Percentiles rank a stretch among this genome's conserved stretches.
Evolutionary conservation across 2,329 filamentous ascomycete genomes (phyloP).

Genomic region (Pseudogymnoascus sp.): DNA sequence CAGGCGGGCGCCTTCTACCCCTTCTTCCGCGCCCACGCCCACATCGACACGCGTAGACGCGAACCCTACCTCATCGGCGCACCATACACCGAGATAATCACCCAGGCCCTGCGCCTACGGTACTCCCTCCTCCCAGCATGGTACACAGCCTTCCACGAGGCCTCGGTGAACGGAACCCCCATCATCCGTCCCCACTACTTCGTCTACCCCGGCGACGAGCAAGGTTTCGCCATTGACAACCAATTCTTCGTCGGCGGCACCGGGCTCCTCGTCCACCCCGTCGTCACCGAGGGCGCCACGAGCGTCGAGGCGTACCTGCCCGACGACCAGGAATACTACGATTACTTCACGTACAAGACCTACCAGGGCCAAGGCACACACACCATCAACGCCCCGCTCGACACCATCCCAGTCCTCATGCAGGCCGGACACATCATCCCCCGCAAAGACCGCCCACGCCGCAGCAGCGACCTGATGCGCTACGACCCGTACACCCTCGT

Average conservation of each 20-base stretch:
- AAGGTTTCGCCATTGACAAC: conserved; percentile 81
- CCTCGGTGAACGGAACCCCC: conserved; percentile 71
- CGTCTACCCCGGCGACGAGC: conserved; percentile 77
- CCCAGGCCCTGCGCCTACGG: conserved; percentile 75
- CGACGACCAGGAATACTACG: conserved; percentile 83
- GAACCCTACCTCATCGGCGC: conserved; percentile 86
- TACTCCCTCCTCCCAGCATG: conserved; percentile 86
- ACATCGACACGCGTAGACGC: conserved; percentile 89
- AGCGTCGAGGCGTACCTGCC: conserved; percentile 77
- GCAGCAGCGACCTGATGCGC: conserved; percentile 81
- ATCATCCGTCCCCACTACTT: conserved; percentile 91
- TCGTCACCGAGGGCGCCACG: conserved; percentile 66
- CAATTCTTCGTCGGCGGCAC: conserved; percentile 87
- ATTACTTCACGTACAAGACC: conserved; percentile 83
- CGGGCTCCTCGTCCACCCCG: conserved; percentile 85
- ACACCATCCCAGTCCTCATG: conserved; percentile 85
- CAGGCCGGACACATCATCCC: conserved; percentile 87
- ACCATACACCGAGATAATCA: conserved; percentile 78
- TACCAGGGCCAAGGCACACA: conserved; percentile 62
- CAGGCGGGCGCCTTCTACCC: conserved; percentile 95
- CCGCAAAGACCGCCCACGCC: conserved; percentile 77
- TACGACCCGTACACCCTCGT: conserved; percentile 94
- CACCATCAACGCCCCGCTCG: conserved; percentile 67
- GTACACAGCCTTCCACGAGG: conserved; percentile 95
- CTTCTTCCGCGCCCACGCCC: conserved; percentile 94